Evolutionary conservation across 306 rosid genomes (phyloP).

Genomic region (Gleditsia sinensis): DNA sequence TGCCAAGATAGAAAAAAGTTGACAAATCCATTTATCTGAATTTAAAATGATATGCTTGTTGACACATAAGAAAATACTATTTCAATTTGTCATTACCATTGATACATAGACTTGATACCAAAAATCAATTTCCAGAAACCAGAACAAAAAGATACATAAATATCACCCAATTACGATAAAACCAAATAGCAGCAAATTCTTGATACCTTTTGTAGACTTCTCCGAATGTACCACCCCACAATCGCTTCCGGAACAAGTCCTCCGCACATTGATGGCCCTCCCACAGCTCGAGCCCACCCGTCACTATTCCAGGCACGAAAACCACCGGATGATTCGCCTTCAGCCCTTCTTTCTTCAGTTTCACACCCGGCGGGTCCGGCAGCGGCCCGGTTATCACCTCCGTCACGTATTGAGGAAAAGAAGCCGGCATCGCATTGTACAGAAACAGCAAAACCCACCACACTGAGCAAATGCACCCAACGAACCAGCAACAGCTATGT

Average conservation of each 20-base stretch:
- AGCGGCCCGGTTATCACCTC: conserved; percentile 73
- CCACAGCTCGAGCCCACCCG: conserved; percentile 86
- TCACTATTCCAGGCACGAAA: conserved; percentile 82
- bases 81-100: background rate
- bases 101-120: too few relatives aligned
- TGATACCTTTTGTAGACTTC: conserved; percentile 76
- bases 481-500: conserved; percentile 76
- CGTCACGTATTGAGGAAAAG: conserved; percentile 73
- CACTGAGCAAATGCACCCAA: conserved; percentile 61
- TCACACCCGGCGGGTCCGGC: conserved; percentile 80
- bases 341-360: conserved; percentile 71
- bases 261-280: conserved; percentile 82
- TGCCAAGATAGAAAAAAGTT: conserved; percentile 18
- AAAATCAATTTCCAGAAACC: too few relatives aligned
- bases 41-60: background rate
- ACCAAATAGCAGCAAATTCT: background rate
- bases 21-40: conserved; percentile 28
- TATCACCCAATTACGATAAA: too few relatives aligned
- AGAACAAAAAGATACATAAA: too few relatives aligned
- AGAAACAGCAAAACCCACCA: conserved; percentile 79
- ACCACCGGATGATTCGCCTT: conserved; percentile 76
- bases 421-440: conserved; percentile 70
- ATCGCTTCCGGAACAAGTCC: conserved; percentile 72
- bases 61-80: background rate
- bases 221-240: conserved; percentile 88